Evolutionary conservation across 169 alveolate species (phyloP), one percentile per base, ranked within the genome.

Genomic region (Neospora caninum): DNA sequence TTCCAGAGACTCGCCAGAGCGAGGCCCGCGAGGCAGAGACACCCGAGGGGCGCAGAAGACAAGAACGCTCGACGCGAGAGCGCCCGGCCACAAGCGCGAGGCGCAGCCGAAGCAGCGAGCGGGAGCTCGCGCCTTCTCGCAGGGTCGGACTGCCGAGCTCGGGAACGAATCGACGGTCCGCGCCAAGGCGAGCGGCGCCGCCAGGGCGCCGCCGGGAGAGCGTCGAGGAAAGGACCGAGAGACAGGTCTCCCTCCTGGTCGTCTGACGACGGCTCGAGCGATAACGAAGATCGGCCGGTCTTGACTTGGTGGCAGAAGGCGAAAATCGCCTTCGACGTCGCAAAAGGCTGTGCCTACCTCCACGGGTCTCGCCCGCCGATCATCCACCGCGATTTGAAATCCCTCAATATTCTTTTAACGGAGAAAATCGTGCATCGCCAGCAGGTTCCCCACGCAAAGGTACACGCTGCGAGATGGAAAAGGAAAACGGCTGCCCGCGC

Each of bases 351-450:
- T 95, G 98, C 92, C 95, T 98, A 96, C 96, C 96, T 98, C 58
- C 99, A 98, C 89, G 93, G 97, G 29, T 95, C 95, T 83, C 94
- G 97, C 92, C 98, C 98, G 10, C 98, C 97, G 20, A 97, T 98
- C 49, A 94, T 98, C n/a, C 99, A 98, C 93, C 96, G 99, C 86
- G 99, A 98, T 95, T 95, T 98, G 82, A 98, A 98, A 94, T 95
- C 98, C 80, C 96, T 98, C 73, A 98, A 98, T 93, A 94, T 98
- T 67, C 96, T 98, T 53, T 92, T 98, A 45, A 69, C 95, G 27
- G 94, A 95, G 41, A 95, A 96, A 29, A 93, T 98, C 45, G 87
- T 92, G 41, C 89, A 92, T 31, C 92, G 84, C 27, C 88, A 54
- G 54, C 91, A 92, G n/a, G 91, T 29, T 38, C 92, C 96, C 10